Evolutionary conservation across 1,284 basidiomycete genomes (phyloP), one percentile per base, ranked within the genome.

Genomic region (Ganoderma lucidum): DNA sequence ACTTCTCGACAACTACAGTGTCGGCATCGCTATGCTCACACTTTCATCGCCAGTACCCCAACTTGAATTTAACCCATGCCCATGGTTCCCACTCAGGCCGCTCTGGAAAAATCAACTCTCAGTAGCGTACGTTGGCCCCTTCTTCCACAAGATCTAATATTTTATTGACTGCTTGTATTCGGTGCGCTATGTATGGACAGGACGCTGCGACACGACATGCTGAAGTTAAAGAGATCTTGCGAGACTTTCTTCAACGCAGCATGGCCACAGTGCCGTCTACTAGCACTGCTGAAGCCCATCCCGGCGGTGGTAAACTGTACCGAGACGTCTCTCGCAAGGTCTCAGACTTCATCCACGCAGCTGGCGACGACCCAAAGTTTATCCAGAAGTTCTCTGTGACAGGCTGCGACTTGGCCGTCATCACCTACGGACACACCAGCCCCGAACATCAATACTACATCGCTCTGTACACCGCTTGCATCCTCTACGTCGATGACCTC

Each of bases 401-500:
- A 8, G 53, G 53, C 56, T 67, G 68, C 35, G 44, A 59, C 28
- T 60, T 69, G 32, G 60, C 65, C 6, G 65, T 69, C 32, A 65
- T 65, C 2, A 58, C 60, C 2, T 71, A 71, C 45, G 56, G 28
- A 5, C 67, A 69, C 51, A 48, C 44, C 6, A 45, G 65, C 10
- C 35, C 35, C 12, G 63, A 64, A 23, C 68, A 69, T 44, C 63
- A 62, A 23, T 42, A 28, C 56, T 69, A 60, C 63, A 62, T 65
- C 58, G 65, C 68, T 2, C 65, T 66, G 2, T 71, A 67, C 66
- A 65, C 63, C 3, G 68, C 68, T 14, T 67, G 68, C 56, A 35
- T 62, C 35, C 5, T 65, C 37, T 69, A 69, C 30, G 61, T 42
- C 23, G 70, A 69, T 48, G 70, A 71, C 61, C 42, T 65, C 17